phyloP scores from a whole-genome alignment of 2,329 filamentous ascomycete species.

The Colletotrichum noveboracense region DNA sequence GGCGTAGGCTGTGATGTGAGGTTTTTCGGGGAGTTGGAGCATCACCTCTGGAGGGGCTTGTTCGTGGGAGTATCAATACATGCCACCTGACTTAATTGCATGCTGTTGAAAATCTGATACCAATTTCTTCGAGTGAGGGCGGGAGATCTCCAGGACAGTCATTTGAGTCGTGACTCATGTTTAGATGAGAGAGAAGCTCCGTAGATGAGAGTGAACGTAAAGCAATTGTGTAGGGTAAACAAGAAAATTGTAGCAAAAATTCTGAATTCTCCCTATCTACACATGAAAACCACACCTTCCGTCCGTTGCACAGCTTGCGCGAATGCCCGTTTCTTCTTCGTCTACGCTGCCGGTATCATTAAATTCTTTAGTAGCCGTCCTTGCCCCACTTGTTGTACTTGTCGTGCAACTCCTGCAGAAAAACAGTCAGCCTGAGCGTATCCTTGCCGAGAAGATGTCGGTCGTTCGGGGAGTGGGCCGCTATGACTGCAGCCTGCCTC shows the following conservation, averaged over 20 bases:
- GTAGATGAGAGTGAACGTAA: not conserved
- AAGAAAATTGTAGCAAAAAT: not conserved
- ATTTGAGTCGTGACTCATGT: not conserved
- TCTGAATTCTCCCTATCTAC: constrained; percentile 23
- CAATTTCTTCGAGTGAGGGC: not conserved
- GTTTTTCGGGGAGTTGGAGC: not conserved
- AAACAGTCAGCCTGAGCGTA: constrained; percentile 15
- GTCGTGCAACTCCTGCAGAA: constrained; percentile 81
- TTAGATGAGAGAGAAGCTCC: not conserved
- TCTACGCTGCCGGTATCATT: constrained; percentile 10
- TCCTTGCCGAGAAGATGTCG: no score
- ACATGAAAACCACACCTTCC: constrained; percentile 13
- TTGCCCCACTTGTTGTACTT: constrained; percentile 99
- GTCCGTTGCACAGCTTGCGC: constrained; percentile 2
- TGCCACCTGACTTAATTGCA: not conserved
- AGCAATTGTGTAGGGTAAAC: not conserved
- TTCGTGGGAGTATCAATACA: not conserved
- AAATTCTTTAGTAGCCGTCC: constrained; percentile 75
- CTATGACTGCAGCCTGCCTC: not conserved
- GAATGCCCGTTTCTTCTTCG: not conserved
- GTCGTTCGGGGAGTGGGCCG: no score
- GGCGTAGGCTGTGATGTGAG: not conserved
- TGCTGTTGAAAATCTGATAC: not conserved
- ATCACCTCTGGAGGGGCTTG: not conserved
- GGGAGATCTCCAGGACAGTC: not conserved